Conservation (phyloP, 2,329 filamentous ascomycete species). For the Aulographum hederae region DNA sequence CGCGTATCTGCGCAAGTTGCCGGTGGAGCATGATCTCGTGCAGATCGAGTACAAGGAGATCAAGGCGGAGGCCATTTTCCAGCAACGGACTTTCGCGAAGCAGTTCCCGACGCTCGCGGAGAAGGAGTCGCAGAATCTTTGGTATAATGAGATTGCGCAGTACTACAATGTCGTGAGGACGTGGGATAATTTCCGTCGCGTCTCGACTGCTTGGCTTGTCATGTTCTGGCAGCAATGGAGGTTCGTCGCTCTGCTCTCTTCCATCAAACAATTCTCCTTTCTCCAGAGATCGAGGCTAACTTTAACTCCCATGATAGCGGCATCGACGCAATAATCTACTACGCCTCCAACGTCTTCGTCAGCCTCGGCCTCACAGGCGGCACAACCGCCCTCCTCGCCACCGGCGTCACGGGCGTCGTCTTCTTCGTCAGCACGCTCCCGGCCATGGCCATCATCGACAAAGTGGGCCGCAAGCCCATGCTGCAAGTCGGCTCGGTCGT, state of each 20-base stretch:
- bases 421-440: conserved; percentile 18
- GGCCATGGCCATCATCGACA: conserved; percentile 17
- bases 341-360: conserved; percentile 27
- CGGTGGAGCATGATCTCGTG: conserved; percentile 16
- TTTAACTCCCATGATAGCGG: not conserved
- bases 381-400: conserved; percentile 10
- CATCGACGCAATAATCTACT: conserved; percentile 24
- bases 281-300: not conserved
- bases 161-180: conserved; percentile 29
- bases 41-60: conserved; percentile 29
- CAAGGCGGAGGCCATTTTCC: conserved; percentile 26
- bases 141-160: conserved; percentile 28
- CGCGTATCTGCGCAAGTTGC: conserved; percentile 13
- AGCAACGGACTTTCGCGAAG: conserved; percentile 23
- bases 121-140: conserved; percentile 23
- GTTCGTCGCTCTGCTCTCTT: conserved; percentile 25
- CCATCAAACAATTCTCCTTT: conserved; percentile 20
- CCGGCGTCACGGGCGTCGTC: conserved; percentile 20
- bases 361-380: conserved; percentile 19
- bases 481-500: conserved; percentile 18
- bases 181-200: conserved; percentile 31
- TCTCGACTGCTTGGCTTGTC: conserved; percentile 23
- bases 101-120: conserved; percentile 26
- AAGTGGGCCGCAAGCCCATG: conserved; percentile 15
- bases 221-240: conserved; percentile 32